Base-by-base conservation (phyloP, 345 rosid genomes). In the Sisymbrium irio region DNA sequence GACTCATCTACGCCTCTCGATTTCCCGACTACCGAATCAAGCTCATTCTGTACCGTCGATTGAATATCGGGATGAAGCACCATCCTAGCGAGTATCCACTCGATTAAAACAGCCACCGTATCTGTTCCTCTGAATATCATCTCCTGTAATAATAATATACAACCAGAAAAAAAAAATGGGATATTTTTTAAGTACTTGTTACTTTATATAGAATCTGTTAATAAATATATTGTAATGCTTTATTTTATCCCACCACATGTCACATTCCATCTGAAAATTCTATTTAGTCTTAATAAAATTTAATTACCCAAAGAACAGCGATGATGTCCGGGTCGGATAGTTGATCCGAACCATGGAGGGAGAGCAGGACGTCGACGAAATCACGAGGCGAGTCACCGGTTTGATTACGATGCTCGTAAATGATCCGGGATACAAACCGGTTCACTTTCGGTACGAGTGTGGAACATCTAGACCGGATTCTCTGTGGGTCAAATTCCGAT, bases 71-170 rank as follows among this genome's bases (percentile, higher is more conserved):
- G 80, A 66, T 90, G 97, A 10, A 81, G 82, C 54, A 83, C 89
- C 85, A 93, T 83, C 78, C 97, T 87, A 2, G 98, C 98, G 0
- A 90, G 86, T 35, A 85, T 82, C 98, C 97, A 93, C 87, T 93
- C 98, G 73, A 90, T 84, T 74, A 93, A 27, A 30, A 93, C 93
- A 46, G 97, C 97, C 22, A 93, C 93, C 0, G 98, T 88, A 61
- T 90, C 98, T 13, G 95, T 88, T 44, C 98, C 98, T 61, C 98
- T 80, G 65, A 92, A 93, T 65, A 93, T 82, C 98, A 90, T 93
- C 71, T 93, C 98, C 98, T 93, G 35, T 46, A 59, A 62, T 13
- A 59, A 62, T 13, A 74, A 61, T 32, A 19, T 32, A 22, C 30
- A 28, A 39, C 42, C 3, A 64, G 20, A 50, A 22, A 35, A 37